Evolutionary conservation across 306 rosid species (phyloP), one percentile per base, ranked within the genome.

Genomic region (Amphicarpaea edgeworthii): DNA sequence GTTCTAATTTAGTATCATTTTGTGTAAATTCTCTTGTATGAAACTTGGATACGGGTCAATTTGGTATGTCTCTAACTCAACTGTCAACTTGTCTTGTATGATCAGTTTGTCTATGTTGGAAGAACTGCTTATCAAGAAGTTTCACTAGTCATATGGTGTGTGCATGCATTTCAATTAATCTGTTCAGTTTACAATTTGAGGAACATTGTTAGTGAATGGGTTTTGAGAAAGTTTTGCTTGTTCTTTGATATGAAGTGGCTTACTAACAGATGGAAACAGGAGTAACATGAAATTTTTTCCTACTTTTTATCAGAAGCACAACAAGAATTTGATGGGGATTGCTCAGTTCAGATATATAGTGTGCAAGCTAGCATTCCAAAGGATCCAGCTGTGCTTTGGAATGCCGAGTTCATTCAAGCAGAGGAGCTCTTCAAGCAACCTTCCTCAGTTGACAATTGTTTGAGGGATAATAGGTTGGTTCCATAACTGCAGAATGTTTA

Each of bases 381-480:
- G 90, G 99, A 96, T 82, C 86, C 93, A 50, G 93, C 98, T 75
- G 80, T 83, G 73, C 91, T 96, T 45, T 90, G 99, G 99, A 92
- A 92, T 88, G 79, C 88, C 14, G 99, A 96, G 79, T 92, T 85
- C 85, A 79, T 96, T 77, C 99, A 96, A 90, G 96, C 98, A 42
- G 97, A 96, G 64, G 96, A 90, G 79, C 93, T 96, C 68, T 91
- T 88, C 81, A 90, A 81, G 91, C 93, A 96, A 88, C 93, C 97
- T 24, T 71, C 76, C 75, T 50, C 83, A 5, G 83, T 68, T 57
- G 90, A 80, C 80, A 96, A 96, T 83, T 96, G 98, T 83, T 83
- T 92, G 84, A 89, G 98, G 85, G 99, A 96, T 80, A 92, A 92
- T 90, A 86, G 99, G 98, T 89, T 47, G 65, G 41, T 46, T 62